A percentile compares a stretch with the other conserved stretches of the same genome.
These are phyloP conservation scores for Hypoxylon sp. DNA, from an alignment of 2,329 filamentous ascomycete genomes.

Conservation along the genomic window DNA sequence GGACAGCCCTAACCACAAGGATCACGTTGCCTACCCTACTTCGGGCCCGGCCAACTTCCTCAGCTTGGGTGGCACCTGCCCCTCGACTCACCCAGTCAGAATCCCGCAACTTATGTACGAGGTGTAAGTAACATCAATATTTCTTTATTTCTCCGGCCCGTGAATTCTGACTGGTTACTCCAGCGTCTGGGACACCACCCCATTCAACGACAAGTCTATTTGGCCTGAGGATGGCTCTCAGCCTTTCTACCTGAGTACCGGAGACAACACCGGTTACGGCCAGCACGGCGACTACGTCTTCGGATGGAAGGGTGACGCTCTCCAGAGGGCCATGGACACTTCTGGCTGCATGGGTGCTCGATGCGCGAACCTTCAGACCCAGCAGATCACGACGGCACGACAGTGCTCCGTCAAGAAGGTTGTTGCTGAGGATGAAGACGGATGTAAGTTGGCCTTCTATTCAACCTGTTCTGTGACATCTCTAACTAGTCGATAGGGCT, in stretches of 20 bases:
- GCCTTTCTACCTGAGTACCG: conserved; percentile 56
- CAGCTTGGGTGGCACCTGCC: conserved; percentile 56
- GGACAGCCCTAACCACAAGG: conserved; percentile 64
- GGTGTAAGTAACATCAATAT: conserved; percentile 45
- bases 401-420: conserved; percentile 53
- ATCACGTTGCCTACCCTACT: conserved; percentile 66
- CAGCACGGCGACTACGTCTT: conserved; percentile 61
- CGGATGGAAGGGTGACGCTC: conserved; percentile 50
- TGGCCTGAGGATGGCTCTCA: conserved; percentile 59
- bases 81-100: conserved; percentile 56
- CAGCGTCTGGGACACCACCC: conserved; percentile 50
- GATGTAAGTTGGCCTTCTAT: conserved; percentile 53
- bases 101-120: conserved; percentile 66
- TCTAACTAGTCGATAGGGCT: conserved; percentile 47
- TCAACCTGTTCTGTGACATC: not conserved
- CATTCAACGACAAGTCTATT: conserved; percentile 57
- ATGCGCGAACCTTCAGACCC: conserved; percentile 55
- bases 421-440: conserved; percentile 55
- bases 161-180: not conserved
- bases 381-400: conserved; percentile 54
- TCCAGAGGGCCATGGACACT: conserved; percentile 56
- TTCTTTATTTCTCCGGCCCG: not conserved
- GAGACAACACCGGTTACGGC: conserved; percentile 59
- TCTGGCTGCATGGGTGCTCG: conserved; percentile 61
- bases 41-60: conserved; percentile 60